Evolutionary conservation across 352 stramenopile species (phyloP).

Genomic region (Hyaloperonospora arabidopsidis): DNA sequence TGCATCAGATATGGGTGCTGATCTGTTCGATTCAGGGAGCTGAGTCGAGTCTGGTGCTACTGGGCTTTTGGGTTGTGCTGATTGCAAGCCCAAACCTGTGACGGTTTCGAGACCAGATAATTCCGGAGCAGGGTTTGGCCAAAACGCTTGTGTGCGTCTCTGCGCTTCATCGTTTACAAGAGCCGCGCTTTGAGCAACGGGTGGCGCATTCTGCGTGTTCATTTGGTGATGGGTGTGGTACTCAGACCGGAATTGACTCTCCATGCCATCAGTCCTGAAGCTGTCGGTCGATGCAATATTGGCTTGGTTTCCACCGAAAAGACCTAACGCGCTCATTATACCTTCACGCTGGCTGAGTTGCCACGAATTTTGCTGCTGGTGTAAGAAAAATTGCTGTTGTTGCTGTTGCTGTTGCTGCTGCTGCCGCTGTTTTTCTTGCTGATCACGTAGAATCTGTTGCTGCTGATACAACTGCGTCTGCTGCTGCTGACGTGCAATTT

Average conservation of each 20-base stretch:
- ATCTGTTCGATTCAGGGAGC: conserved; percentile 13
- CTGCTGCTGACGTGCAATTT: conserved; percentile 65
- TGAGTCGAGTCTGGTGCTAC: conserved; percentile 12
- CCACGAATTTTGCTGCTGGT: conserved; percentile 75
- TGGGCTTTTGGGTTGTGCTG: conserved; percentile 10
- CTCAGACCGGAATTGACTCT: conserved; percentile 45
- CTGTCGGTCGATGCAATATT: conserved; percentile 22
- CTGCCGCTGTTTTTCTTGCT: conserved; percentile 54
- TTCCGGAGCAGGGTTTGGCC: conserved; percentile 17
- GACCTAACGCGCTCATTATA: conserved; percentile 68
- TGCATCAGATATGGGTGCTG: conserved; percentile 16
- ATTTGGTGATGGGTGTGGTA: conserved; percentile 40
- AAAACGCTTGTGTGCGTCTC: conserved; percentile 26
- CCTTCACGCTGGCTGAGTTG: conserved; percentile 63
- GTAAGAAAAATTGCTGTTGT: conserved; percentile 57
- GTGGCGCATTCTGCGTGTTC: conserved; percentile 15
- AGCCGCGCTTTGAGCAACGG: conserved; percentile 20
- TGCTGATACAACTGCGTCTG: conserved; percentile 51
- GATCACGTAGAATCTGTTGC: conserved; percentile 53
- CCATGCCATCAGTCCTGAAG: conserved; percentile 33
- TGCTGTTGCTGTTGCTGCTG: conserved; percentile 65
- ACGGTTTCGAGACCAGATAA: conserved; percentile 16
- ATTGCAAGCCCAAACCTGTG: conserved; percentile 5
- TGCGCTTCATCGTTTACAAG: conserved; percentile 30
- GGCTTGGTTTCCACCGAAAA: conserved; percentile 45